phyloP scores from a whole-genome alignment of 345 rosid species.

The Eucalyptus leucophloia region DNA sequence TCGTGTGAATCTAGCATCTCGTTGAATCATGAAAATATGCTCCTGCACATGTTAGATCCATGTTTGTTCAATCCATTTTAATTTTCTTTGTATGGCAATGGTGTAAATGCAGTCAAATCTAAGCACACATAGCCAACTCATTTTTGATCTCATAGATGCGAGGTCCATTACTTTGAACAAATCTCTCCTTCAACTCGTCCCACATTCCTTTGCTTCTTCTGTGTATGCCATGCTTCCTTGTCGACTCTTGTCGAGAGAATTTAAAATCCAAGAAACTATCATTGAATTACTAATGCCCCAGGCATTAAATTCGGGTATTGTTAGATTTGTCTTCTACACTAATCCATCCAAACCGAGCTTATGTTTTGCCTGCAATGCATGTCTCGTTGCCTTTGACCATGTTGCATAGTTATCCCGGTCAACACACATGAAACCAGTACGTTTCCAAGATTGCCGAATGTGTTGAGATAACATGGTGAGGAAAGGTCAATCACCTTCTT shows the following conservation, averaged over 20 bases:
- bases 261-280: background rate
- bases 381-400: background rate
- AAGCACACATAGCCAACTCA: too few relatives aligned
- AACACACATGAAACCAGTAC: background rate
- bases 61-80: too few relatives aligned
- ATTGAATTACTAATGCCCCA: background rate
- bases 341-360: background rate
- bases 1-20: rapidly evolving
- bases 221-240: background rate
- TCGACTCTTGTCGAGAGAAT: background rate
- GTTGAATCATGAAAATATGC: too few relatives aligned
- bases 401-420: background rate
- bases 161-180: background rate
- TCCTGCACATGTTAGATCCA: too few relatives aligned
- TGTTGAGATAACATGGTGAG: background rate
- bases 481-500: background rate
- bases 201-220: background rate
- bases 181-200: background rate
- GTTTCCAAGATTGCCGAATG: background rate
- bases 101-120: too few relatives aligned
- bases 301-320: background rate
- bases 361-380: background rate
- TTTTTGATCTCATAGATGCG: background rate
- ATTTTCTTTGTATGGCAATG: too few relatives aligned
- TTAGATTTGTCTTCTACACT: background rate